These are phyloP conservation scores for Taiozyma onychis DNA, from an alignment of 1,139 yeast species.

Conservation along the genomic window DNA sequence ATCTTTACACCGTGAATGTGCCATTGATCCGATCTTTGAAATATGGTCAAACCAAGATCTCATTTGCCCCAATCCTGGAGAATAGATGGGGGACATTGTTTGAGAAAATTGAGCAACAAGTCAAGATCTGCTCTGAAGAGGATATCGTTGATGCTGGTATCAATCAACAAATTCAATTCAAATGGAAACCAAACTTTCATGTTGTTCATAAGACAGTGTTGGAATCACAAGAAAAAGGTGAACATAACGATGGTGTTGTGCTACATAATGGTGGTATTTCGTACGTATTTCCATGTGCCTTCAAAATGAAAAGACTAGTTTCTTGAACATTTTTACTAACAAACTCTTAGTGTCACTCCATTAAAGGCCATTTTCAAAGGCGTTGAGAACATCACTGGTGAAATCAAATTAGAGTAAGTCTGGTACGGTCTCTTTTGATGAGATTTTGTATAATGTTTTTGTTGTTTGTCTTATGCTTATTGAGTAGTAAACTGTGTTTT, in stretches of 20 bases:
- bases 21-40: slow-evolving; percentile 58
- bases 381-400: slow-evolving; percentile 53
- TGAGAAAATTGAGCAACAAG: slow-evolving; percentile 23
- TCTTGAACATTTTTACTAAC: slow-evolving; percentile 4
- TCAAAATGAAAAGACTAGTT: no score
- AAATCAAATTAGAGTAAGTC: slow-evolving; percentile 33
- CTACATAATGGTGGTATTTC: slow-evolving; percentile 50
- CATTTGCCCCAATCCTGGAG: slow-evolving; percentile 71
- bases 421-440: neutral
- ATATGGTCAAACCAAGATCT: slow-evolving; percentile 49
- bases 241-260: slow-evolving; percentile 35
- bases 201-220: slow-evolving; percentile 58
- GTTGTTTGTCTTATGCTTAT: neutral
- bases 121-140: slow-evolving; percentile 26
- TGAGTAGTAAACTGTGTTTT: neutral
- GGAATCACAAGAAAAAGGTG: slow-evolving; percentile 42
- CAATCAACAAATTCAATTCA: slow-evolving; percentile 41
- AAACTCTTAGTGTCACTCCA: slow-evolving; percentile 64
- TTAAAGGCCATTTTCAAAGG: slow-evolving; percentile 67
- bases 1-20: slow-evolving; percentile 77
- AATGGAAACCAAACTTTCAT: slow-evolving; percentile 82
- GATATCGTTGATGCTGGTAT: slow-evolving; percentile 40
- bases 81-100: slow-evolving; percentile 75
- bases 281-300: slow-evolving; percentile 27
- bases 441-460: neutral